A percentile compares a stretch with the other conserved stretches of the same genome.
phyloP scores from a whole-genome alignment of 179 eudicot species.

The Camellia oleifera region DNA sequence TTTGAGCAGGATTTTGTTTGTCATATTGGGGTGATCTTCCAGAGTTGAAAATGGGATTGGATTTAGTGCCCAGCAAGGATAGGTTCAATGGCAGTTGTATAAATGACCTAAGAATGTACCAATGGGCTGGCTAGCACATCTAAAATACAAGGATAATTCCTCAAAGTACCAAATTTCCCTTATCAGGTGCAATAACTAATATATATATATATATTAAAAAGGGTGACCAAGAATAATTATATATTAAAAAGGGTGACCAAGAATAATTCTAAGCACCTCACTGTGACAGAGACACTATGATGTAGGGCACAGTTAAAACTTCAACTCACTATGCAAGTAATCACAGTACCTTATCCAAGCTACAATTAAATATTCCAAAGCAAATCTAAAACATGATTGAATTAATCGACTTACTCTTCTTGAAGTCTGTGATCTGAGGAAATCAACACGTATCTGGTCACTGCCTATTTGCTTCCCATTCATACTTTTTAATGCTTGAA shows the following conservation, averaged over 20 bases:
- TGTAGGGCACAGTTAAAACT: conserved; percentile 1
- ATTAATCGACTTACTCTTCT: conserved; percentile 57
- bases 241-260: neutral
- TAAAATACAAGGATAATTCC: neutral
- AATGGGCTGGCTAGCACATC: neutral
- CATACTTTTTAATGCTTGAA: conserved; percentile 64
- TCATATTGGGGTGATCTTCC: neutral
- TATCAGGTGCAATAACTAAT: neutral
- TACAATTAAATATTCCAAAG: conserved; percentile 4
- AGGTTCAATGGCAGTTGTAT: neutral
- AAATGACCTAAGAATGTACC: neutral
- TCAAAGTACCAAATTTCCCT: neutral
- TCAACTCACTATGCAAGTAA: neutral
- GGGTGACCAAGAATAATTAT: too few relatives aligned
- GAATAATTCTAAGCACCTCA: neutral
- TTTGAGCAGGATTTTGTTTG: neutral
- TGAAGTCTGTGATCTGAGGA: conserved; percentile 67
- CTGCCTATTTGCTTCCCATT: conserved; percentile 72
- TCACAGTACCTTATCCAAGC: neutral
- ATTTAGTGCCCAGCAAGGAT: neutral
- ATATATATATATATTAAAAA: too few relatives aligned
- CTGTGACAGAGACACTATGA: neutral
- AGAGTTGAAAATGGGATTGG: neutral
- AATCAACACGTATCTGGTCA: conserved; percentile 80
- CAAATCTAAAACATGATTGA: neutral